Evolutionary conservation across 805 yeast species (phyloP).

Genomic region (Candida alai): DNA sequence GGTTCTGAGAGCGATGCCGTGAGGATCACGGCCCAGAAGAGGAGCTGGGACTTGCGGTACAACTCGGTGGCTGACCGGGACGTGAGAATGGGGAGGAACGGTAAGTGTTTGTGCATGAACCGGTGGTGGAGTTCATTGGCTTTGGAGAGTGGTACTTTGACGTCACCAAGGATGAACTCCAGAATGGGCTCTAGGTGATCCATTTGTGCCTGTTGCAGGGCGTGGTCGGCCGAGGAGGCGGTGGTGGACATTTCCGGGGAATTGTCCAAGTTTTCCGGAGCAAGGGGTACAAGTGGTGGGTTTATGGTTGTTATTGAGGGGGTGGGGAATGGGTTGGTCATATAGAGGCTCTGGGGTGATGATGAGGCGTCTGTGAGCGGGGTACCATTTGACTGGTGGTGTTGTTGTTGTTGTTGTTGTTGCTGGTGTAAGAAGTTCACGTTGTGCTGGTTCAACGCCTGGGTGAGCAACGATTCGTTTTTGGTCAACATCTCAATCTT

Average conservation of each 20-base stretch:
- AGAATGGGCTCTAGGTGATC: slow-evolving; percentile 27
- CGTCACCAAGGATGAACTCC: slow-evolving; percentile 76
- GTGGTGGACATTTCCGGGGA: slow-evolving; percentile 16
- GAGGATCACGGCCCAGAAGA: slow-evolving; percentile 88
- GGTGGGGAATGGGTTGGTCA: background rate
- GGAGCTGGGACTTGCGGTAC: slow-evolving; percentile 74
- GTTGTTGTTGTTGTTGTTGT: slow-evolving; percentile 10
- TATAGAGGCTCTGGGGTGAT: slow-evolving; percentile 1
- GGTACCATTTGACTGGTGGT: slow-evolving; percentile 2
- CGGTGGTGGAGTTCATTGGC: slow-evolving; percentile 71
- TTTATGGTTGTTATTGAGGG: slow-evolving; percentile 3
- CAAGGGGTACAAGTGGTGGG: slow-evolving; percentile 6
- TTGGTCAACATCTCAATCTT: slow-evolving; percentile 62
- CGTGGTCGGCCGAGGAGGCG: slow-evolving; percentile 2
- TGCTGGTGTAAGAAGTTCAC: slow-evolving; percentile 25
- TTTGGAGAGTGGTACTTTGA: slow-evolving; percentile 57
- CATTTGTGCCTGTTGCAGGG: background rate
- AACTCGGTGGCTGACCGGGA: slow-evolving; percentile 70
- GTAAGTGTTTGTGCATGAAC: slow-evolving; percentile 64
- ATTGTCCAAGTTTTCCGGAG: slow-evolving; percentile 23
- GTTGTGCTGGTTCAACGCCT: slow-evolving; percentile 50
- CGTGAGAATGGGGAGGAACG: slow-evolving; percentile 75
- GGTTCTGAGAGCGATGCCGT: slow-evolving; percentile 87
- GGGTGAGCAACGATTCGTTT: slow-evolving; percentile 65
- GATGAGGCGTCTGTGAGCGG: slow-evolving; percentile 1